Evolutionary conservation across 441 rosid genomes (phyloP).

Genomic region (Populus trichocarpa): DNA sequence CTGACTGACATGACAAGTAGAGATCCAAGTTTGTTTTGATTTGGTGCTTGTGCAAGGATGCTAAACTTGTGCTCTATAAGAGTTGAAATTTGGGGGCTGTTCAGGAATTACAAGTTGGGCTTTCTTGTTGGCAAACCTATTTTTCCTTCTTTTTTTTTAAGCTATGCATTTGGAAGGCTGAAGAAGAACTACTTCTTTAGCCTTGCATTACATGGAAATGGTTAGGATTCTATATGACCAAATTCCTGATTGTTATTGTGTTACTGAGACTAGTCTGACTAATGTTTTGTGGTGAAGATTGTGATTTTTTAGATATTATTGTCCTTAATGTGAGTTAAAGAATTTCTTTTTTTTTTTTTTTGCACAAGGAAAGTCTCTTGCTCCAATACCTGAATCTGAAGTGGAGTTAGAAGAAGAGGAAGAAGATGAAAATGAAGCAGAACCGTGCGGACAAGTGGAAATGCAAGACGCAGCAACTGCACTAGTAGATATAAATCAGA

Average conservation of each 20-base stretch:
- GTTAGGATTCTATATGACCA: neutral
- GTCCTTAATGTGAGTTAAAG: constrained; percentile 18
- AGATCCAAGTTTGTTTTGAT: neutral
- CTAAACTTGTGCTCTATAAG: neutral
- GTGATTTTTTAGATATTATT: neutral
- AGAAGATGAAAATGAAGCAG: constrained; percentile 30
- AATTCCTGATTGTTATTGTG: neutral
- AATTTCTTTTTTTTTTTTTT: constrained; percentile 21
- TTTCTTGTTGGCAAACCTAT: neutral
- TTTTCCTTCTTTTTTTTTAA: neutral
- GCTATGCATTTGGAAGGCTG: neutral
- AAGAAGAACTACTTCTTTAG: neutral
- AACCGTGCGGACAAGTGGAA: constrained; percentile 16
- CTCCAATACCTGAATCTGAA: constrained; percentile 93
- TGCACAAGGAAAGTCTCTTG: constrained; percentile 81
- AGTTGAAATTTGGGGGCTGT: neutral
- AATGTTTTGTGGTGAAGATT: neutral
- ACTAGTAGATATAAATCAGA: constrained; percentile 18
- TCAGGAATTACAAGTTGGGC: neutral
- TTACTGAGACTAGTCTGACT: neutral
- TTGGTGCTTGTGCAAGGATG: neutral
- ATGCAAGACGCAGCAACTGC: constrained; percentile 18
- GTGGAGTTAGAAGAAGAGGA: constrained; percentile 76
- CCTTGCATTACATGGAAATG: neutral
- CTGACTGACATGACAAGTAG: neutral